Evolutionary conservation across 225 moss, liverwort and hornwort species (phyloP).

Genomic region (Pleurozium schreberi): DNA sequence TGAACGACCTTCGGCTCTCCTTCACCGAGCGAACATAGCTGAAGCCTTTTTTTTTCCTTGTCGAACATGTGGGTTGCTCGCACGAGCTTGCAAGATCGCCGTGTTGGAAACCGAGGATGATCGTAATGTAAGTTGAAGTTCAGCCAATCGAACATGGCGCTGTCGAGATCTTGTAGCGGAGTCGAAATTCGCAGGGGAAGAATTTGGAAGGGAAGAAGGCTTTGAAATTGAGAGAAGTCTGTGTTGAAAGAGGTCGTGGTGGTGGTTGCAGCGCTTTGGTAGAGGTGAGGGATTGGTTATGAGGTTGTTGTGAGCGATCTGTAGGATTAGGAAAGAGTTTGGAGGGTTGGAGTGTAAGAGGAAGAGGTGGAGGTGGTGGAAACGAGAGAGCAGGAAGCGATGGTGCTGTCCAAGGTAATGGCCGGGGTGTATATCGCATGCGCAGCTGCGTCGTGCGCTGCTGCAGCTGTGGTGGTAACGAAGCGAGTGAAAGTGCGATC

Average conservation of each 20-base stretch:
- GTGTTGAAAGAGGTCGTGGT: neutral
- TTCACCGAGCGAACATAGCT: neutral
- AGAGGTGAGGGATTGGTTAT: neutral
- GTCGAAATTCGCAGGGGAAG: neutral
- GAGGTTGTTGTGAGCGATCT: neutral
- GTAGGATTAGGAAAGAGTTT: neutral
- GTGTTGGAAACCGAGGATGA: neutral
- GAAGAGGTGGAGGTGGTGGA: neutral
- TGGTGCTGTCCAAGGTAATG: slow-evolving; percentile 26
- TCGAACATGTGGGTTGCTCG: neutral
- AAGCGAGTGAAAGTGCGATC: slow-evolving; percentile 34
- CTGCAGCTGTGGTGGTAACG: slow-evolving; percentile 38
- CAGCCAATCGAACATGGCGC: neutral
- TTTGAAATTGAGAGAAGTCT: neutral
- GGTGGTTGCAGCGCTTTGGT: neutral
- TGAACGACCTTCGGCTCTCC: neutral
- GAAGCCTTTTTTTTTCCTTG: neutral
- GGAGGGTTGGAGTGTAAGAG: neutral
- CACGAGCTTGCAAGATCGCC: neutral
- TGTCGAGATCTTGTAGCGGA: neutral
- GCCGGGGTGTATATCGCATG: slow-evolving; percentile 27
- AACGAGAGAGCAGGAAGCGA: neutral
- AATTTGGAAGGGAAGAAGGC: neutral
- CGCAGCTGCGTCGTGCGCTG: slow-evolving; percentile 40
- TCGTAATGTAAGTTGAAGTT: neutral